Percentiles rank a stretch among this genome's conserved stretches.
phyloP scores from a whole-genome alignment of 2,329 filamentous ascomycete species.

The Fusarium citri region DNA sequence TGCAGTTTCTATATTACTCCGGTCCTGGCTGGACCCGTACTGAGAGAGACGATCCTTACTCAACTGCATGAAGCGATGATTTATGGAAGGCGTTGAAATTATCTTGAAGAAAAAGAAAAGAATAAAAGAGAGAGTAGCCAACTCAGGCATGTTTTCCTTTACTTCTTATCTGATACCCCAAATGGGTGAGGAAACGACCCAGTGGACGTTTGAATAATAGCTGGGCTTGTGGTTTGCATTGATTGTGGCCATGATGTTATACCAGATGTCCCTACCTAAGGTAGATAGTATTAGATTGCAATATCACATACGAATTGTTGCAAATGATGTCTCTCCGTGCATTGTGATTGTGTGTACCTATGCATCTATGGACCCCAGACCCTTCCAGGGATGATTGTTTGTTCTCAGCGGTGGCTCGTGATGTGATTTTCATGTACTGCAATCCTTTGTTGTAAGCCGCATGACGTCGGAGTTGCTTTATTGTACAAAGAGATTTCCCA shows the following conservation, averaged over 20 bases:
- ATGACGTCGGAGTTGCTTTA: slow-evolving; percentile 19
- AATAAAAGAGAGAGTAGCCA: slow-evolving; percentile 21
- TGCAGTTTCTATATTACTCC: slow-evolving; percentile 41
- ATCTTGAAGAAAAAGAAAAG: slow-evolving; percentile 24
- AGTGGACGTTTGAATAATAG: slow-evolving; percentile 13
- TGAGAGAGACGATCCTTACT: slow-evolving; percentile 41
- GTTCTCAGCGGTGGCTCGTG: background rate
- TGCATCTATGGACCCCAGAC: no score
- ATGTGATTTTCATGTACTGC: background rate
- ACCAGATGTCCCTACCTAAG: slow-evolving; percentile 28
- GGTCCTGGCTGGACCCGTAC: slow-evolving; percentile 45
- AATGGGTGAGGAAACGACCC: background rate
- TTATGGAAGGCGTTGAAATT: slow-evolving; percentile 29
- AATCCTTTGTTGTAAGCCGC: background rate
- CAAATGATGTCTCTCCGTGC: background rate
- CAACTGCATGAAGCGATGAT: slow-evolving; percentile 40
- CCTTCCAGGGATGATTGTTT: background rate
- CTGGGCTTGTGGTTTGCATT: slow-evolving; percentile 20
- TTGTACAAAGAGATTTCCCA: slow-evolving; percentile 5
- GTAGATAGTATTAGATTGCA: slow-evolving; percentile 30
- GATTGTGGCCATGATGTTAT: slow-evolving; percentile 41
- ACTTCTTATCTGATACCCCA: slow-evolving; percentile 23
- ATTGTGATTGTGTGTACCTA: background rate
- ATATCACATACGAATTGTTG: slow-evolving; percentile 30
- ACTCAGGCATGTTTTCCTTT: slow-evolving; percentile 32